Evolutionary conservation across 257 asterid species (phyloP).

Genomic region (Pogostemon cablin): DNA sequence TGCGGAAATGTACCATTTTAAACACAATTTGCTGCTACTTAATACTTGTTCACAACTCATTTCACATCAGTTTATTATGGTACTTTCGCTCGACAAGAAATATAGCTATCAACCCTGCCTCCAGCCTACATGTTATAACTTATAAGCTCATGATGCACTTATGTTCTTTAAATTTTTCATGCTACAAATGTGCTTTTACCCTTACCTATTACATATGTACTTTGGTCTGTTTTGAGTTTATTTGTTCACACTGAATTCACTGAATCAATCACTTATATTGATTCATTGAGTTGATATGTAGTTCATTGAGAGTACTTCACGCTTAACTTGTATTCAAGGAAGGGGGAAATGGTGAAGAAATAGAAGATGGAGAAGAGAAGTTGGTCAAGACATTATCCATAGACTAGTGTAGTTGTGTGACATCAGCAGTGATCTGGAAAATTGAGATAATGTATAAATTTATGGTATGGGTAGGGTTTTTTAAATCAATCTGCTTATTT

Average conservation of each 20-base stretch:
- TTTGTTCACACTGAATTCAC: neutral
- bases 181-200: slow-evolving; percentile 4
- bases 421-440: neutral
- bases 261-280: neutral
- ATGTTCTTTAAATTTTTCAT: neutral
- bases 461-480: slow-evolving; percentile 7
- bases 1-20: no score
- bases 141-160: neutral
- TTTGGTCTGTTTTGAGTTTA: slow-evolving; percentile 12
- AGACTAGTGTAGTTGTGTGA: neutral
- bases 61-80: neutral
- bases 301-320: slow-evolving; percentile 1
- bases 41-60: no score
- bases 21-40: no score
- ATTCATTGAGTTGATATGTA: slow-evolving; percentile 11
- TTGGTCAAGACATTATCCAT: neutral
- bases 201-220: neutral
- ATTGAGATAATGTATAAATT: slow-evolving; percentile 16
- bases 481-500: slow-evolving; percentile 7
- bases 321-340: slow-evolving; percentile 7
- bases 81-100: neutral
- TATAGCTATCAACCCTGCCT: neutral
- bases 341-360: neutral
- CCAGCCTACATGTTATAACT: neutral
- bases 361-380: neutral